phyloP scores from a whole-genome alignment of 768 basidiomycete genomes.

The Hygrophorus pudorinus region DNA sequence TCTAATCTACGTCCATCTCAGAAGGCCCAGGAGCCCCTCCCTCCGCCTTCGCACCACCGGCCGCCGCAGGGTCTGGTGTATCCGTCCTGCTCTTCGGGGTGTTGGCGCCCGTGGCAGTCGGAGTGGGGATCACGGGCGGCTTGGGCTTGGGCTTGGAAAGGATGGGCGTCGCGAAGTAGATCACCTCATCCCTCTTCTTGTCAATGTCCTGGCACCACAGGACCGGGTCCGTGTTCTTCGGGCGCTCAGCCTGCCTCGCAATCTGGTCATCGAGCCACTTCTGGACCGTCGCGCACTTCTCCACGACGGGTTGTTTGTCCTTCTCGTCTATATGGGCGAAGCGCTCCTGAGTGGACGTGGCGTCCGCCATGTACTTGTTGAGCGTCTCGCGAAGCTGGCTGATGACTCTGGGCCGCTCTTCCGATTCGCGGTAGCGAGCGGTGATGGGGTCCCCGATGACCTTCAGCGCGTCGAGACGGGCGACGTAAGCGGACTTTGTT shows the following conservation, averaged over 20 bases:
- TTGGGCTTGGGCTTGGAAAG: constrained; percentile 90
- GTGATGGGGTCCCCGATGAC: constrained; percentile 80
- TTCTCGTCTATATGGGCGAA: constrained; percentile 84
- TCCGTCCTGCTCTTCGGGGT: constrained; percentile 61
- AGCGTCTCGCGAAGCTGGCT: constrained; percentile 78
- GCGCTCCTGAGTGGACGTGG: constrained; percentile 77
- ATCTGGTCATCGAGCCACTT: constrained; percentile 96
- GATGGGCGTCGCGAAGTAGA: constrained; percentile 85
- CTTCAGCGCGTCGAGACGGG: constrained; percentile 76
- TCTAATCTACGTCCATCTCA: constrained; percentile 83
- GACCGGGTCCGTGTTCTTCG: constrained; percentile 84
- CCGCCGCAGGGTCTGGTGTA: constrained; percentile 39
- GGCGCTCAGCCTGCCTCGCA: constrained; percentile 74
- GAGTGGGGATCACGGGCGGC: constrained; percentile 46
- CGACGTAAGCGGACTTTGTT: constrained; percentile 87
- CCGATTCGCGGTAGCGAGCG: constrained; percentile 71
- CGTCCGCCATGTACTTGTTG: constrained; percentile 77
- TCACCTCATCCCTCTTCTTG: constrained; percentile 89
- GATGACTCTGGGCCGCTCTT: constrained; percentile 68
- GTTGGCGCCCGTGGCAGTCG: constrained; percentile 41
- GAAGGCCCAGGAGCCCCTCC: constrained; percentile 39
- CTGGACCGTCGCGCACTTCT: constrained; percentile 81
- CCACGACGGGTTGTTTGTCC: constrained; percentile 78
- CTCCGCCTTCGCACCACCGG: constrained; percentile 21
- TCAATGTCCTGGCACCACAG: constrained; percentile 71